A percentile compares a stretch with the other conserved stretches of the same genome.
Evolutionary conservation across 768 basidiomycete species (phyloP).

Genomic region (Dentipellis fragilis): DNA sequence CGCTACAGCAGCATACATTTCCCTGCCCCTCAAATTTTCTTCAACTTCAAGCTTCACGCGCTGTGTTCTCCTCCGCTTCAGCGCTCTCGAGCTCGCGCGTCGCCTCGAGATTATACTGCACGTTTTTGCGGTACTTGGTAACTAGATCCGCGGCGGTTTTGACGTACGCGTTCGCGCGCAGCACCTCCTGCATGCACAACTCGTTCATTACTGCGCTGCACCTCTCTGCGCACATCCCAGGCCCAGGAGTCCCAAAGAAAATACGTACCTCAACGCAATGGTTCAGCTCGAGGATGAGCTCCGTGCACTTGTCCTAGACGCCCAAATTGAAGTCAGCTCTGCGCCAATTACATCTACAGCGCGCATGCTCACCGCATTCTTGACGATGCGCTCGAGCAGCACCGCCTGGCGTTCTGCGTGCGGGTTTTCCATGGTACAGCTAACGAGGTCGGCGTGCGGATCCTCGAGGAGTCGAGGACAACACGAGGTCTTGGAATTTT

Average conservation of each 20-base stretch:
- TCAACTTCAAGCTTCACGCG: background rate
- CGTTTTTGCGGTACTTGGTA: constrained; percentile 86
- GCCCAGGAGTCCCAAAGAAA: background rate
- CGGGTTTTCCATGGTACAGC: constrained; percentile 75
- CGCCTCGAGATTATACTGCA: constrained; percentile 82
- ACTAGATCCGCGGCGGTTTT: constrained; percentile 77
- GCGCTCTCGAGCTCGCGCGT: constrained; percentile 29
- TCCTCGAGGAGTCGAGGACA: no score
- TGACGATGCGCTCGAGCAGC: constrained; percentile 81
- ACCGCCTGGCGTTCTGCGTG: constrained; percentile 90
- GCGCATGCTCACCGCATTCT: constrained; percentile 54
- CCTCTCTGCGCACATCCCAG: no score
- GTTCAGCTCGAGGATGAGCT: constrained; percentile 82
- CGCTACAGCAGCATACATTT: background rate
- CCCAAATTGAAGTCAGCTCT: background rate
- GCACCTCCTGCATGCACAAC: constrained; percentile 48
- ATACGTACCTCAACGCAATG: constrained; percentile 68
- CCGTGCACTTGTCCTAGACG: constrained; percentile 80
- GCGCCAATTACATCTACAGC: no score
- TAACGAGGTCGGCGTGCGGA: background rate
- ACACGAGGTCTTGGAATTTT: no score
- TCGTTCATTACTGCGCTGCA: background rate
- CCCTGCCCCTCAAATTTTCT: background rate
- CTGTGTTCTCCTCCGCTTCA: background rate
- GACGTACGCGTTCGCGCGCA: constrained; percentile 67